These are phyloP conservation scores for Suillus hirtellus DNA, from an alignment of 768 basidiomycete species.

Conservation along the genomic window DNA sequence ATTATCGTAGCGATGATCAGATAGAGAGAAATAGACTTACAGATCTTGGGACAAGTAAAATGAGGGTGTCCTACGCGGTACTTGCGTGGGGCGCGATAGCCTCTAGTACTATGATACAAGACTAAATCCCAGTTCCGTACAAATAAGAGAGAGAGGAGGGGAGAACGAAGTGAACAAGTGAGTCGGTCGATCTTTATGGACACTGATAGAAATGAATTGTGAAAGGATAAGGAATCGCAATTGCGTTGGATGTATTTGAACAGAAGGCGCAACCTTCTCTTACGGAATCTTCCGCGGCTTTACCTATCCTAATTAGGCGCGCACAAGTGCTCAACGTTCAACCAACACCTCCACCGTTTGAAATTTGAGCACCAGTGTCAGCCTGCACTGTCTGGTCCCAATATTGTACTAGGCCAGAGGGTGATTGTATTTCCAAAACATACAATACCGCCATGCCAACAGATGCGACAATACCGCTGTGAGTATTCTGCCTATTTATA, in stretches of 20 bases:
- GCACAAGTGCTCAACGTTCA: too few species aligned
- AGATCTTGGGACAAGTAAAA: conserved; percentile 1
- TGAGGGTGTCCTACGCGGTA: background rate
- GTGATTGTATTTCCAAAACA: background rate
- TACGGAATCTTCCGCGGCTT: conserved; percentile 3
- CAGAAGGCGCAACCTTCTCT: conserved; percentile 3
- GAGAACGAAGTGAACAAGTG: background rate
- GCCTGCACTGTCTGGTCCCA: too few species aligned
- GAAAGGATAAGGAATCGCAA: conserved; percentile 6
- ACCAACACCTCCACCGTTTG: background rate
- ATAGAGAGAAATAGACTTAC: background rate
- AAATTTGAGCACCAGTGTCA: too few species aligned
- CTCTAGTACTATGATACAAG: conserved; percentile 1
- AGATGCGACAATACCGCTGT: background rate
- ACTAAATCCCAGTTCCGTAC: conserved; percentile 1
- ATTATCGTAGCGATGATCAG: background rate
- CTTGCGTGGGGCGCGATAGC: background rate
- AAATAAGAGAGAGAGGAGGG: background rate
- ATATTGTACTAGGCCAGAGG: too few species aligned
- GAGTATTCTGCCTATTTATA: background rate
- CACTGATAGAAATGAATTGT: background rate
- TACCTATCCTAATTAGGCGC: too few species aligned
- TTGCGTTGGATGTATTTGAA: conserved; percentile 4
- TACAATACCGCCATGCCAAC: conserved; percentile 3
- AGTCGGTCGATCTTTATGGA: background rate